Base-by-base conservation (phyloP, 108 stramenopile genomes). In the Schizochytrium sp. region DNA sequence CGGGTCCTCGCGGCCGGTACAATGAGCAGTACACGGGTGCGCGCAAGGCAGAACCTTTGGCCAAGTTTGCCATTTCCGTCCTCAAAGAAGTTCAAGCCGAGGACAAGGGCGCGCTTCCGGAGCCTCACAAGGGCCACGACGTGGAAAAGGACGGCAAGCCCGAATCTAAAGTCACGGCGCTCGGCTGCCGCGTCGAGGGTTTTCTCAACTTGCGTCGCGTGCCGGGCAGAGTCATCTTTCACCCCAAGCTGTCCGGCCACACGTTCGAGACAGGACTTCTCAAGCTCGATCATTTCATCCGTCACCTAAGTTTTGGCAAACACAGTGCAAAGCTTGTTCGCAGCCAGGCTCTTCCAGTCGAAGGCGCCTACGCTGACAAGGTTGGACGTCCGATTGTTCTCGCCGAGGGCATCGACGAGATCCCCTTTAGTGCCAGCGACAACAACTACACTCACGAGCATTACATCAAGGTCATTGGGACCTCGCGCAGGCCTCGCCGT, bases 291-390 rank as follows among this genome's bases (percentile, higher is more conserved):
- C 76, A 83, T 45, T 53, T 53, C 16, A 47, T 83, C 16, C 76
- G 51, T 47, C 76, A 83, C 28, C 51, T 83, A 23, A 83, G 76
- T 45, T 83, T 83, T 83, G 76, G 76, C 45, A 83, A 83, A 12
- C 76, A 53, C 4, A 83, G n/a, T 47, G 48, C 76, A 6, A 83
- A 53, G 51, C 48, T 83, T 23, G 76, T 83, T 43, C 19, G 51
- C 19, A 53, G 51, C 45, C 48, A 53, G 45, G 0, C 6, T 12
- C 51, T 23, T 8, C 10, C 12, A 0, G 28, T 12, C 12, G 76
- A 83, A 16, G 76, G 76, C 76, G 76, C 76, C n/a, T 83, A 83
- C 23, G 76, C 76, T 34, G 76, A 53, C 10, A 47, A 83, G 76
- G 23, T 83, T 12, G 76, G 48, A 18, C 45, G 51, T 8, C 48